Evolutionary conservation across 2,329 filamentous ascomycete genomes (phyloP).

Genomic region (Fusarium caatingaense): DNA sequence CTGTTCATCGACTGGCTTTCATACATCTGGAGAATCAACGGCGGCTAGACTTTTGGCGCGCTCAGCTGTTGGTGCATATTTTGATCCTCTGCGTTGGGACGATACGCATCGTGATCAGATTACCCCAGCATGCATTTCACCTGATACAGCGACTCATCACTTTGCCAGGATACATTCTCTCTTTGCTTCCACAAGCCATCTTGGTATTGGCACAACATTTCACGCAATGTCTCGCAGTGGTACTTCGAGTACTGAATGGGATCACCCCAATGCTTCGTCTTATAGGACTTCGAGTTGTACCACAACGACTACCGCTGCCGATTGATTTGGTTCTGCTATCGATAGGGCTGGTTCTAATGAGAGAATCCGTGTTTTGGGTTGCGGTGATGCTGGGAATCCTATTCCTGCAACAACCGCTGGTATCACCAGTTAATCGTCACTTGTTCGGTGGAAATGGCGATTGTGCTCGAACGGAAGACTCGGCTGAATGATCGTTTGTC

Average conservation of each 20-base stretch:
- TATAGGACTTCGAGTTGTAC: background rate
- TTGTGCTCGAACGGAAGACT: background rate
- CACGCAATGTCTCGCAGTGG: background rate
- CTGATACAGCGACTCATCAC: background rate
- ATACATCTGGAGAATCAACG: background rate
- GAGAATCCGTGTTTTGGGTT: background rate
- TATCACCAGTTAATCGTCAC: background rate
- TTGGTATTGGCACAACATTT: background rate
- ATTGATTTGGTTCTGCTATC: background rate
- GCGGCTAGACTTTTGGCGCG: background rate
- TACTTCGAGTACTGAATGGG: background rate
- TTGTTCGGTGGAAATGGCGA: background rate
- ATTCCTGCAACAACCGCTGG: background rate
- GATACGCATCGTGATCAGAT: background rate
- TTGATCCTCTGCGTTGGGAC: background rate
- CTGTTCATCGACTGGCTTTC: background rate
- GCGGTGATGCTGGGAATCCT: background rate
- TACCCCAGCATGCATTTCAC: background rate
- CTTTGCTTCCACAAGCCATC: background rate
- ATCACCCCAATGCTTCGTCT: background rate
- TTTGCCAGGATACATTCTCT: background rate
- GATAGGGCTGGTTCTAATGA: background rate
- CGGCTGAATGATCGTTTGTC: too few relatives aligned
- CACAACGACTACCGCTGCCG: background rate
- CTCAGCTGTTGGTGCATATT: background rate